Percentiles rank a stretch among this genome's conserved stretches.
phyloP scores from a whole-genome alignment of 345 rosid genomes.

The Sonneratia alba region DNA sequence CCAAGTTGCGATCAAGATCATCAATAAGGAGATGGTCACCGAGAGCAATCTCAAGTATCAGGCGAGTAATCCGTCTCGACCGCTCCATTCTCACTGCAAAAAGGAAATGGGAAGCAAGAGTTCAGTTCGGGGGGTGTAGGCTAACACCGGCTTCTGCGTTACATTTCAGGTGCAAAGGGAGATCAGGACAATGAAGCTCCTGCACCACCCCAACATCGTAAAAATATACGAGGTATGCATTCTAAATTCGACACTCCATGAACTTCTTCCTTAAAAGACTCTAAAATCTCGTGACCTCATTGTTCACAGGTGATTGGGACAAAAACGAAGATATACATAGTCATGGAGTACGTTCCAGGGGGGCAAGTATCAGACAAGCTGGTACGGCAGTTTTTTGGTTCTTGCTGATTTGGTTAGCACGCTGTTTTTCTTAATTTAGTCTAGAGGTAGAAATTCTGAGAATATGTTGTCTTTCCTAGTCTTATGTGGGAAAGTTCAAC shows the following conservation, averaged over 20 bases:
- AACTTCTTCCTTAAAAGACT: background rate
- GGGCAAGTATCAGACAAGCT: constrained; percentile 80
- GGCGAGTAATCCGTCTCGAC: constrained; percentile 18
- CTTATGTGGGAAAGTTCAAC: constrained; percentile 37
- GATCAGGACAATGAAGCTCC: constrained; percentile 80
- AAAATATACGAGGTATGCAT: constrained; percentile 62
- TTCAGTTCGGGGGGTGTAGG: background rate
- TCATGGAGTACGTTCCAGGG: constrained; percentile 78
- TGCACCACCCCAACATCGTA: constrained; percentile 71
- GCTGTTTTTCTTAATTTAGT: background rate
- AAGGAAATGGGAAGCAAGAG: background rate
- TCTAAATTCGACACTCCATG: background rate
- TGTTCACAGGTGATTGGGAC: constrained; percentile 64
- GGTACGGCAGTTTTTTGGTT: constrained; percentile 29
- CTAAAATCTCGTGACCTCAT: background rate
- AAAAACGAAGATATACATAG: constrained; percentile 72
- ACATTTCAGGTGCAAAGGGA: constrained; percentile 59
- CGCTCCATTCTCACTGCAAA: background rate
- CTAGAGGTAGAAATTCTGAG: background rate
- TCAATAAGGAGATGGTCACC: constrained; percentile 57
- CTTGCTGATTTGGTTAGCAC: background rate
- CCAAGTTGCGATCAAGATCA: constrained; percentile 68
- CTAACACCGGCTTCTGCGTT: background rate
- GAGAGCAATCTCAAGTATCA: constrained; percentile 64
- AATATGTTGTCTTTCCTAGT: constrained; percentile 17